A percentile compares a stretch with the other conserved stretches of the same genome.
Conservation (phyloP, 345 rosid genomes). For the Populus simonii region DNA sequence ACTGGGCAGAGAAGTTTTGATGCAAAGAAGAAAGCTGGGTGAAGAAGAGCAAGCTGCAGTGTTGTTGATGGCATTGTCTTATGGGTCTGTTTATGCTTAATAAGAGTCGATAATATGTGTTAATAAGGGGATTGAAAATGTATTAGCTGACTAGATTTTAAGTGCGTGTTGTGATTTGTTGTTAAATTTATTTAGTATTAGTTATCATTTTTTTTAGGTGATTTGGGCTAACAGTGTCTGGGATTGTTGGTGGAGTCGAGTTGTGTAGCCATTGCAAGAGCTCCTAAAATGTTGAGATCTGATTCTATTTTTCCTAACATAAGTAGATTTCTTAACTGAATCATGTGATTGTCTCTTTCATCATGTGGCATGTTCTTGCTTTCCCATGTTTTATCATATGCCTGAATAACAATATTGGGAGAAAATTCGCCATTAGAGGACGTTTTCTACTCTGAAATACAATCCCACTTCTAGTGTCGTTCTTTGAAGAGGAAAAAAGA, state of each 20-base stretch:
- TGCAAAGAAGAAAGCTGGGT: constrained; percentile 51
- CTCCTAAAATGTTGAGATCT: not conserved
- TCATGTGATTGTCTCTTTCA: not conserved
- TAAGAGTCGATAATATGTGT: not conserved
- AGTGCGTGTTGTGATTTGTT: not conserved
- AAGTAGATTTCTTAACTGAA: not conserved
- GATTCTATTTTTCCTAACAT: constrained; percentile 1
- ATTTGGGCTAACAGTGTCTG: constrained; percentile 12
- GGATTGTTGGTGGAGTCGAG: not conserved
- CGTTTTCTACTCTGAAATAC: no score
- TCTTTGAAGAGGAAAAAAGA: no score
- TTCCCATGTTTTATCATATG: not conserved
- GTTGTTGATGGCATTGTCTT: constrained; percentile 85
- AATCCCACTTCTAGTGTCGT: no score
- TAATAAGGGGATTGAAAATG: constrained; percentile 1
- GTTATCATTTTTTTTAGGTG: not conserved
- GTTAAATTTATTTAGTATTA: not conserved
- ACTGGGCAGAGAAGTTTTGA: constrained; percentile 54
- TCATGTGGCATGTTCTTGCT: no score
- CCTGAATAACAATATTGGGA: not conserved
- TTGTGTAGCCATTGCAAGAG: not conserved
- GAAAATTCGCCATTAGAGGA: no score
- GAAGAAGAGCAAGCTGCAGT: constrained; percentile 95
- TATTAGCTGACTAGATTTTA: constrained; percentile 7
- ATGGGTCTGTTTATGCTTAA: constrained; percentile 66